phyloP scores from a whole-genome alignment of 768 basidiomycete species.

The Saitozyma sp. region DNA sequence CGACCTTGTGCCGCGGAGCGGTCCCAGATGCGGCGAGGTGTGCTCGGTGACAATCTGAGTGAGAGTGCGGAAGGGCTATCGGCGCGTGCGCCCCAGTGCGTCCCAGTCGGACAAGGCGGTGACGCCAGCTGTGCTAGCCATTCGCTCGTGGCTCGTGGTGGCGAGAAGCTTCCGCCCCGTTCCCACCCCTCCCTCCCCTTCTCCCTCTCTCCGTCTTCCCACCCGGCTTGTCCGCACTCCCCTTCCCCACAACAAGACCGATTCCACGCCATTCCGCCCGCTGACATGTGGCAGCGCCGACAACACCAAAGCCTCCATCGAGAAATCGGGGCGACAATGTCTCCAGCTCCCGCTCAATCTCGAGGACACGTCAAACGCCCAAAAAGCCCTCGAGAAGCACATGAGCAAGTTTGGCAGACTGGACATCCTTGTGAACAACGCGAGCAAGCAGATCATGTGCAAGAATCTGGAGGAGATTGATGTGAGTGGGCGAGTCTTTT shows the following conservation, averaged over 20 bases:
- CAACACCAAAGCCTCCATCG: conserved; percentile 57
- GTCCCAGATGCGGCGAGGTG: neutral
- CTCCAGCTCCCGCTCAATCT: conserved; percentile 55
- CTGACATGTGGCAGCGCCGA: conserved; percentile 13
- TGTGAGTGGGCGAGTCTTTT: too few relatives aligned
- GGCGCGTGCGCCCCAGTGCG: too few relatives aligned
- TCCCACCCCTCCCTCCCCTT: too few relatives aligned
- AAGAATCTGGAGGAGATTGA: conserved; percentile 59
- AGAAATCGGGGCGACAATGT: conserved; percentile 54
- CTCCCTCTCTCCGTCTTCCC: too few relatives aligned
- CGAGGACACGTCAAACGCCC: conserved; percentile 54
- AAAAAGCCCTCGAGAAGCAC: conserved; percentile 59
- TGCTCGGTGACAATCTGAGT: neutral
- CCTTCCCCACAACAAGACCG: too few relatives aligned
- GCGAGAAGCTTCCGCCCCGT: too few relatives aligned
- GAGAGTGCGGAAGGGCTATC: neutral
- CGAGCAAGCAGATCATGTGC: conserved; percentile 55
- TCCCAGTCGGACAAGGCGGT: too few relatives aligned
- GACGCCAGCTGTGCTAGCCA: too few relatives aligned
- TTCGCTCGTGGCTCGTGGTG: too few relatives aligned
- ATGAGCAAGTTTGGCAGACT: conserved; percentile 54
- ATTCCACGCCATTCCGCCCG: neutral
- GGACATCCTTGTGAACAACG: conserved; percentile 64
- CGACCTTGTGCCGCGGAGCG: neutral
- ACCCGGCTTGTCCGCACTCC: too few relatives aligned